Base-by-base conservation (phyloP, 768 basidiomycete species). In the Lyophyllum semitale region DNA sequence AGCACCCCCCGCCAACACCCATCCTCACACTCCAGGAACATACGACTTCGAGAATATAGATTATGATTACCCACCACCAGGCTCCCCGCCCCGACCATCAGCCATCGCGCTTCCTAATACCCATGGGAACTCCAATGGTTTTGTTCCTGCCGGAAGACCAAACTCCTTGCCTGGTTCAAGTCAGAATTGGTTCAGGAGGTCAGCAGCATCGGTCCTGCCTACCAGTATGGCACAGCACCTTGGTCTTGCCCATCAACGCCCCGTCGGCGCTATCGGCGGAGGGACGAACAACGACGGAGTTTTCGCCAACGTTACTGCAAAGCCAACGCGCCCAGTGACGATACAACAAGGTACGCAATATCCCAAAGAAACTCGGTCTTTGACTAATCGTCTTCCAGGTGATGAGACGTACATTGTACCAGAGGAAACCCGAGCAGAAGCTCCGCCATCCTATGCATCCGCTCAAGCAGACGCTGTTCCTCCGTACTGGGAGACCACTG, bases 381-480 rank as follows among this genome's bases (percentile, higher is more conserved):
- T 55, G 42, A 54, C 46, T 29, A 40, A 32, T 45, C 25, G 30
- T 42, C 45, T 48, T 18, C 4, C 57, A 90, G 90, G 87, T 29
- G 88, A 91, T 55, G 82, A 83, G 64, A 84, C 80, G n/a, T 85
- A 79, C 68, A 72, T 87, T 59, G 88, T 89, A 35, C 93, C 94
- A 7, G 95, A 98, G 70, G 89, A 93, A 47, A 72, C 84, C 7
- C 83, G 89, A 62, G 84, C 88, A 54, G 89, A 95, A 54, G 85
- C 88, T 0, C 94, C 95, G 4, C 97, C 97, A 1, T 90, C 95
- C 8, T 98, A 99, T 69, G 88, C 92, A 13, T 80, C 85, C 27
- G 97, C 97, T 9, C 88, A 95, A 67, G 87, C 91, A 15, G 97
- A 99, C 71, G 86, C 93, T n/a, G 95, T 94, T 7, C 97, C 97